Conservation (phyloP, 805 yeast genomes). For the Candida corydali region DNA sequence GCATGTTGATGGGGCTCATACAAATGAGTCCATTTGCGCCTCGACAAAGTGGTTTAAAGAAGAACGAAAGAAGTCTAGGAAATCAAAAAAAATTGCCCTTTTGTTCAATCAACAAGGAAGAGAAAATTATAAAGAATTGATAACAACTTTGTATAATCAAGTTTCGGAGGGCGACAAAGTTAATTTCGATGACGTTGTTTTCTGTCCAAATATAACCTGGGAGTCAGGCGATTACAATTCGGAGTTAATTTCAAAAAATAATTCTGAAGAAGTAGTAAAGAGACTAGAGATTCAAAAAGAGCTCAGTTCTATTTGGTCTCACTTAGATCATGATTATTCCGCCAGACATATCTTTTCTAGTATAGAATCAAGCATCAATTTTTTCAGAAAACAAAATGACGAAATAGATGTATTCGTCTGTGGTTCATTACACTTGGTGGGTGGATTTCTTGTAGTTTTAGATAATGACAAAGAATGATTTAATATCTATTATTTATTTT, state of each 20-base stretch:
- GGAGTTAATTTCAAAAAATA: slow-evolving; percentile 84
- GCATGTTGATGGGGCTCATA: slow-evolving; percentile 95
- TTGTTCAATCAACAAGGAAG: slow-evolving; percentile 94
- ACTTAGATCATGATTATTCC: slow-evolving; percentile 36
- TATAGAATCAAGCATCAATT: slow-evolving; percentile 69
- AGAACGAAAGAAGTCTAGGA: slow-evolving; percentile 10
- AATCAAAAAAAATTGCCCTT: slow-evolving; percentile 43
- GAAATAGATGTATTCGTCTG: slow-evolving; percentile 76
- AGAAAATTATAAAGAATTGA: slow-evolving; percentile 64
- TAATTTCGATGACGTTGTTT: slow-evolving; percentile 70
- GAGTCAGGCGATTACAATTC: slow-evolving; percentile 71
- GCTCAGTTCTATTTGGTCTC: slow-evolving; percentile 67
- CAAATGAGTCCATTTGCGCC: slow-evolving; percentile 79
- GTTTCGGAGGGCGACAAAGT: slow-evolving; percentile 35
- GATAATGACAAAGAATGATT: slow-evolving; percentile 37
- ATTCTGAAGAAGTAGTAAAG: slow-evolving; percentile 73
- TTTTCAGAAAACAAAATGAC: slow-evolving; percentile 32
- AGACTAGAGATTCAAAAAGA: slow-evolving; percentile 75
- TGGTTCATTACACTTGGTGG: slow-evolving; percentile 92
- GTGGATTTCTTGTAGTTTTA: slow-evolving; percentile 84
- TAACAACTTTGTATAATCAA: slow-evolving; percentile 46
- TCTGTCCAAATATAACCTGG: slow-evolving; percentile 93
- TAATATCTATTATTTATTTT: not conserved
- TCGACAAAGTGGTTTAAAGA: slow-evolving; percentile 73
- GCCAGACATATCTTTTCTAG: slow-evolving; percentile 54